phyloP scores from a whole-genome alignment of 2,329 filamentous ascomycete species.

The Aspergillus neotritici region DNA sequence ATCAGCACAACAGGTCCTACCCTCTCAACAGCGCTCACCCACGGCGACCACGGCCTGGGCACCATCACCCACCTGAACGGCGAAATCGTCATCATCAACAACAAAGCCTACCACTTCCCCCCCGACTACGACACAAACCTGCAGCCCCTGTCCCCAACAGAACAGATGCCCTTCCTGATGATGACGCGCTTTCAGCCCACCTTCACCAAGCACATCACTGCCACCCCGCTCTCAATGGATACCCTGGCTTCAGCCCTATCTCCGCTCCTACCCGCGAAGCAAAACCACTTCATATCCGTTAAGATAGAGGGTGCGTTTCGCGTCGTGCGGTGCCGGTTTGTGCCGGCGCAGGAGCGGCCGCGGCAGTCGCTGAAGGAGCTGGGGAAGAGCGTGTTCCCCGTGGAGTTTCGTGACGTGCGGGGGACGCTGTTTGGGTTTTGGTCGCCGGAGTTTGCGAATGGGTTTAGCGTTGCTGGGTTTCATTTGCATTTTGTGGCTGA shows the following conservation, averaged over 20 bases:
- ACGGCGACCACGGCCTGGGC: slow-evolving; percentile 43
- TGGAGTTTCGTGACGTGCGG: slow-evolving; percentile 30
- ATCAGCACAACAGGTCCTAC: slow-evolving; percentile 37
- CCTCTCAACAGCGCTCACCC: slow-evolving; percentile 28
- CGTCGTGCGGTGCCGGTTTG: slow-evolving; percentile 3
- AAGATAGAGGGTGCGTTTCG: slow-evolving; percentile 2
- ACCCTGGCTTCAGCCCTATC: not conserved
- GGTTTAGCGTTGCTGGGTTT: slow-evolving; percentile 39
- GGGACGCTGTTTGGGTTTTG: slow-evolving; percentile 42
- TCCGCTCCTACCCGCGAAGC: slow-evolving; percentile 6
- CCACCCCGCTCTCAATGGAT: slow-evolving; percentile 1
- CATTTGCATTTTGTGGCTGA: slow-evolving; percentile 40
- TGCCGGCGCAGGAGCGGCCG: slow-evolving; percentile 1
- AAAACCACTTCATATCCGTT: slow-evolving; percentile 11
- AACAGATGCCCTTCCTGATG: slow-evolving; percentile 38
- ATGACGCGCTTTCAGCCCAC: slow-evolving; percentile 27
- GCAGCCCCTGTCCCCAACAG: slow-evolving; percentile 25
- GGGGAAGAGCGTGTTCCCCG: slow-evolving; percentile 24
- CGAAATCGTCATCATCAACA: slow-evolving; percentile 41
- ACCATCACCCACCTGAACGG: slow-evolving; percentile 42
- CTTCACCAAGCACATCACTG: slow-evolving; percentile 6
- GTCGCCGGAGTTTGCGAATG: slow-evolving; percentile 36
- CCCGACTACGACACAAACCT: slow-evolving; percentile 26
- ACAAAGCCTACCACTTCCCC: slow-evolving; percentile 39
- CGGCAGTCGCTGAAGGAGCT: slow-evolving; percentile 2